A percentile compares a stretch with the other conserved stretches of the same genome.
These are phyloP conservation scores for Phytophthora sansomeana DNA, from an alignment of 352 stramenopile species.

Conservation along the genomic window DNA sequence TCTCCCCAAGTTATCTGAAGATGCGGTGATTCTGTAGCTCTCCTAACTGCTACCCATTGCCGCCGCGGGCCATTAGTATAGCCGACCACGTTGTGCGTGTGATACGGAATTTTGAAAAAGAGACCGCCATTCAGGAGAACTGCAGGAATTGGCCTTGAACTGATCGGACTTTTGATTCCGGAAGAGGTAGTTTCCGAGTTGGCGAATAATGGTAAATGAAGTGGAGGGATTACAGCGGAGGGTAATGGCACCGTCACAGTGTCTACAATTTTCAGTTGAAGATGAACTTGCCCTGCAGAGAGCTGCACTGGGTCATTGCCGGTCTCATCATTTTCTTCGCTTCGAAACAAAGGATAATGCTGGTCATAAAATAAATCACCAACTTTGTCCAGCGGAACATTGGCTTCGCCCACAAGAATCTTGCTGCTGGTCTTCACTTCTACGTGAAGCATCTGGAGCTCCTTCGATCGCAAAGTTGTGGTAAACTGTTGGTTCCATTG, in stretches of 20 bases:
- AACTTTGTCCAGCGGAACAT: slow-evolving; percentile 53
- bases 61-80: slow-evolving; percentile 41
- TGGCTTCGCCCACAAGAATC: slow-evolving; percentile 67
- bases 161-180: slow-evolving; percentile 13
- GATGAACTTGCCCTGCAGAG: slow-evolving; percentile 59
- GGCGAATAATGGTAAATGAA: slow-evolving; percentile 40
- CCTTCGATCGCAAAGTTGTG: slow-evolving; percentile 53
- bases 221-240: slow-evolving; percentile 25
- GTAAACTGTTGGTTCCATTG: slow-evolving; percentile 89
- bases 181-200: neutral
- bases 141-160: slow-evolving; percentile 42
- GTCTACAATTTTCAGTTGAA: slow-evolving; percentile 77
- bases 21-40: slow-evolving; percentile 19
- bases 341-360: slow-evolving; percentile 61
- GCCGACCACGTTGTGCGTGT: slow-evolving; percentile 56
- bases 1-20: slow-evolving; percentile 78
- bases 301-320: slow-evolving; percentile 26
- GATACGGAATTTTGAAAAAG: slow-evolving; percentile 85
- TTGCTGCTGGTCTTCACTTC: slow-evolving; percentile 75
- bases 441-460: slow-evolving; percentile 59
- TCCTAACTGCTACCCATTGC: slow-evolving; percentile 71
- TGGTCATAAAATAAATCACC: slow-evolving; percentile 67
- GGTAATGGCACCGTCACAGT: slow-evolving; percentile 13
- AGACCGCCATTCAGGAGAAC: slow-evolving; percentile 64
- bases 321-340: slow-evolving; percentile 19